Conservation (phyloP, 805 yeast genomes). For the Kuraishia piskuri region DNA sequence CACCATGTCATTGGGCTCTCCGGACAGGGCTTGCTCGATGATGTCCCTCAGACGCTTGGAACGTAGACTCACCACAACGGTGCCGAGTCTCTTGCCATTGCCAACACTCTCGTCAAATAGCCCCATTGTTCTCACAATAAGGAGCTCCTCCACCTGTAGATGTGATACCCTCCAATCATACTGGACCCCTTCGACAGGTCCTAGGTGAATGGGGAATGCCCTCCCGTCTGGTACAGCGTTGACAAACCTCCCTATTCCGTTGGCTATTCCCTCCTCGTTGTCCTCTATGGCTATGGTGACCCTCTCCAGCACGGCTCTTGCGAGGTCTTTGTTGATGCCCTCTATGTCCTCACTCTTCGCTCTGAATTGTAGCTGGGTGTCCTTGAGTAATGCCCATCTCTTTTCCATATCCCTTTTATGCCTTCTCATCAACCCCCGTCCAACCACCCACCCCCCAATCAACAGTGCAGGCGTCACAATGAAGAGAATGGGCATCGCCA, state of each 20-base stretch:
- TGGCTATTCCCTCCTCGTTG: constrained; percentile 20
- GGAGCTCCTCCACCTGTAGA: constrained; percentile 12
- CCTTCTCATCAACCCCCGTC: constrained; percentile 8
- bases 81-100: neutral
- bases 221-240: constrained; percentile 14
- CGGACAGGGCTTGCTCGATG: constrained; percentile 1
- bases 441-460: constrained; percentile 16
- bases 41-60: neutral
- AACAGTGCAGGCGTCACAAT: constrained; percentile 22
- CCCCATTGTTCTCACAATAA: constrained; percentile 1
- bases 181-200: constrained; percentile 6
- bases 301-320: constrained; percentile 21
- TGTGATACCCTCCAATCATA: constrained; percentile 14
- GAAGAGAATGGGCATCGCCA: constrained; percentile 22
- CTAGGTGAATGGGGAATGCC: neutral
- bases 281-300: constrained; percentile 20
- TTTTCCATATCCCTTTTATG: constrained; percentile 8
- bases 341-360: constrained; percentile 12
- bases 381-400: constrained; percentile 15
- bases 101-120: neutral
- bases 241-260: constrained; percentile 18
- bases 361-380: constrained; percentile 16
- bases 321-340: constrained; percentile 19
- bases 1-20: neutral
- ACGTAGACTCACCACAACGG: neutral